Evolutionary conservation across 306 rosid genomes (phyloP).

Genomic region (Trifolium pratense): DNA sequence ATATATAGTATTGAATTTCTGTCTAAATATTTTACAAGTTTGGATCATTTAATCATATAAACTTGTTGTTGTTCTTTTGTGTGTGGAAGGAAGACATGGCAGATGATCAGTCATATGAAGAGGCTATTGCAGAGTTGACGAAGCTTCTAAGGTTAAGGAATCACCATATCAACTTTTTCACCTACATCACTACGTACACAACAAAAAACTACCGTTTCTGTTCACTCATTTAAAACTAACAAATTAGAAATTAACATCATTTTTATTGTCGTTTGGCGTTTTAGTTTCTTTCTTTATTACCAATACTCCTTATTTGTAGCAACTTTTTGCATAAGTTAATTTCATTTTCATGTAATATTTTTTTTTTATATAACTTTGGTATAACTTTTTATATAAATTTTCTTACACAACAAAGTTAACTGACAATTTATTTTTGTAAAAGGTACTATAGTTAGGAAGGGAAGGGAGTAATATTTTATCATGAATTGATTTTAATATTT

Average conservation of each 20-base stretch:
- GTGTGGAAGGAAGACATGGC: slow-evolving; percentile 66
- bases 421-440: no score
- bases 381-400: no score
- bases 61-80: background rate
- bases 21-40: background rate
- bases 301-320: no score
- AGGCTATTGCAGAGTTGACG: slow-evolving; percentile 71
- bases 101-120: slow-evolving; percentile 58
- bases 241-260: background rate
- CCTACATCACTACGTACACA: background rate
- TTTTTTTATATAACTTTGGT: no score
- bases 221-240: background rate
- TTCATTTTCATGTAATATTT: no score
- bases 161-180: background rate
- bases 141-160: slow-evolving; percentile 62
- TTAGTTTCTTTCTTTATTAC: no score
- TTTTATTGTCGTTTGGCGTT: background rate
- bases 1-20: background rate
- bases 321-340: no score
- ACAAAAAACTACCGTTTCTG: background rate
- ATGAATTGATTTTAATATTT: no score
- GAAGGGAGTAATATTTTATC: no score
- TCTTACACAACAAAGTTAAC: no score
- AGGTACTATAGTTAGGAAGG: no score
- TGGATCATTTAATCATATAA: background rate